Evolutionary conservation across 768 basidiomycete species (phyloP), one percentile per base, ranked within the genome.

Genomic region (Austroboletus festivus): DNA sequence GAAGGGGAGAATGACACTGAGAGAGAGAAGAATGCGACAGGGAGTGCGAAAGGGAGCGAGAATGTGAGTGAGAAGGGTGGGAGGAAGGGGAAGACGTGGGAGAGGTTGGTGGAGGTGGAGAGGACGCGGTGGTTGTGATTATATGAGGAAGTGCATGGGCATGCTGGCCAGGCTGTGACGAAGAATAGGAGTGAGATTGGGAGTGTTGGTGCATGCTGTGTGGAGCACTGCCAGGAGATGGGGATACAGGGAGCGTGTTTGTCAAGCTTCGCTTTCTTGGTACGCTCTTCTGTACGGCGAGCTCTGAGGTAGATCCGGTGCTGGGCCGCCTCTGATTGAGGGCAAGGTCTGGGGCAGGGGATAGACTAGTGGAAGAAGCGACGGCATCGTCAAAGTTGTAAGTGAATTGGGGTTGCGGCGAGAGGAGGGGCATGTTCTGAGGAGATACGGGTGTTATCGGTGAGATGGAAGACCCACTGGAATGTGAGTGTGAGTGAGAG

Each of bases 181-280:
- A 30, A 34, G 61, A 43, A 37, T 48, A 53, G 9, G 66, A 51
- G 22, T 68, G 59, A 5, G 64, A 67, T 0, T 65, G 63, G 0
- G 64, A 57, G 20, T 66, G 65, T 2, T 56, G 54, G 37, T 62
- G 64, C 35, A 55, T 42, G 47, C 38, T n/a, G 42, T 62, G 62
- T 26, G 47, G 3, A 4, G 37, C 31, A 10, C 51, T 12, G 30
- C 19, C 10, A 33, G 52, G 4, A 2, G 58, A n/a, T 3, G 51
- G 34, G 11, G 62, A 51, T 59, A 65, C 37, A 70, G 78, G 72
- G 16, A 75, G 63, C 3, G 68, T 62, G 44, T 69, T 66, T 2
- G 73, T 80, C 59, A 86, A 83, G 61, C 82, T 83, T 50, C 86
- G 75, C 65, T 87, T 87, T 31, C 83, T 72, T 2, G 84, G 82